Evolutionary conservation across 352 stramenopile species (phyloP), one percentile per base, ranked within the genome.

Genomic region (Aphanomyces cochlioides): DNA sequence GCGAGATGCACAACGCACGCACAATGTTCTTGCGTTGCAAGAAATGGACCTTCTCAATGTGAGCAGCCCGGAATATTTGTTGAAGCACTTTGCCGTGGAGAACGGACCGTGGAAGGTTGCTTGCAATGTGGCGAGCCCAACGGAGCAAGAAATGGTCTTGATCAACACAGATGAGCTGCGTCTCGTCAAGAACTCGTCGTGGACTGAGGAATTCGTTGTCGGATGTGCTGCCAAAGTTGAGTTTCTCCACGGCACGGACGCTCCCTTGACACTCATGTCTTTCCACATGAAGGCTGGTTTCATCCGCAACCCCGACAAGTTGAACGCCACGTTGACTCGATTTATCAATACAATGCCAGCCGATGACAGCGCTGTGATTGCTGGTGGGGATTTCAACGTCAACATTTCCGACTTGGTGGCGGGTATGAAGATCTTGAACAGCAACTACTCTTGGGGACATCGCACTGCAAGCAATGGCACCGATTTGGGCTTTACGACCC

Each of bases 1-100:
- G 10, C 43, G 43, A 12, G 43, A 50, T 12, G 43, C 43, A n/a
- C 43, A 50, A 50, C 10, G 17, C 10, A 50, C 43, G 10, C 43
- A 50, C 43, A 50, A 50, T n/a, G 43, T n/a, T n/a, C 43, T 50
- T n/a, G 43, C 43, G 43, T 50, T 50, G 43, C 43, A 50, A 50
- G 43, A 50, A 50, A 50, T 50, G 43, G 43, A 50, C 17, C 17
- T 50, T 12, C 43, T 50, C 10, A 2, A 12, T 12, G 43, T 50
- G 43, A n/a, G 10, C 17, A n/a, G 43, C 10, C 10, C 10, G 10
- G 43, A 50, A 50, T 50, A 50, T 50, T 50, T 50, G 10, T n/a
- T 50, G 10, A 50, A 50, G 43, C 17, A 50, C 43, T 50, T 50
- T 50, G 43, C 10, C 43, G 43, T 50, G 43, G 43, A 50, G 17